Base-by-base conservation (phyloP, 441 rosid species). In the Theobroma grandiflorum region DNA sequence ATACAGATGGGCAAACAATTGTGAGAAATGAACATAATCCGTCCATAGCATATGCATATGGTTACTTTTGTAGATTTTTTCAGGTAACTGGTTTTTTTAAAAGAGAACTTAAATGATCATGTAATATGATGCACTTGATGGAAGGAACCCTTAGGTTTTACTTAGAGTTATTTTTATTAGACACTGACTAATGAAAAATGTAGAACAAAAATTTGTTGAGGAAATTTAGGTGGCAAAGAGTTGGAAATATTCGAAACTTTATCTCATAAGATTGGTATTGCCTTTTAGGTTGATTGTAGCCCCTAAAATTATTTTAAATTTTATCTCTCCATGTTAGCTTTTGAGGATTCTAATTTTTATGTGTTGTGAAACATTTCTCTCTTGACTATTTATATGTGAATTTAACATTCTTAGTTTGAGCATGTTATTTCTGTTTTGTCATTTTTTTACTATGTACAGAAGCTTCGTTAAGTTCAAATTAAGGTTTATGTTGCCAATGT, bases 1-100 rank as follows among this genome's bases (percentile, higher is more conserved):
- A 97, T 78, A 98, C 99, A 0, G 99, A 97, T 78, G 99, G 99
- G 71, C 98, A 97, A 88, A 94, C 99, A 52, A 89, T 95, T 64
- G 89, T 97, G 64, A 89, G 99, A 70, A 95, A 88, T 69, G 99
- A 97, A 84, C 92, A 95, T 80, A 90, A 93, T 86, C 93, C 95
- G 11, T 87, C 97, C 0, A 89, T 90, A 58, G 99, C 99, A 0
- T 97, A 95, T 88, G 98, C 99, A 26, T 97, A 95, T 81, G 99
- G 99, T 97, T 88, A 89, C 83, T 88, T 76, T 20, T 55, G 15
- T 68, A 50, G 14, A n/a, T n/a, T 52, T 55, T 33, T 3, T 15
- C 33, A 52, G 6, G 33, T 31, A n/a, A 22, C 9, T 10, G 11
- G n/a, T 22, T 78, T 26, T 43, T n/a, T 8, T 45, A 9, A 26